These are phyloP conservation scores for Coniochaeta sp. DNA, from an alignment of 2,329 filamentous ascomycete species.

Conservation along the genomic window DNA sequence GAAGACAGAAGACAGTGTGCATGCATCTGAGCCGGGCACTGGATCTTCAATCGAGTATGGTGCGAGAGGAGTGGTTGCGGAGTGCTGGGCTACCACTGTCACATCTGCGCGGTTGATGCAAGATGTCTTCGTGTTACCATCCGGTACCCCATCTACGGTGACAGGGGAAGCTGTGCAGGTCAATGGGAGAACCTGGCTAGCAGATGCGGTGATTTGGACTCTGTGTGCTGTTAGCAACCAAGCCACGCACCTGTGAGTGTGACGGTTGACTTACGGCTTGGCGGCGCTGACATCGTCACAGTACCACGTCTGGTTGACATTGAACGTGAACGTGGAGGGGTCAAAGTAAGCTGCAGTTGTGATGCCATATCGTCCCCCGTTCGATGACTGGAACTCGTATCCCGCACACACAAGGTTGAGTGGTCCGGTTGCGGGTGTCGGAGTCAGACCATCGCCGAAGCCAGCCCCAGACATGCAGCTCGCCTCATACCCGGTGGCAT, in stretches of 20 bases:
- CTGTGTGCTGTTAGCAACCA: not conserved
- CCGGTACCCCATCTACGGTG: not conserved
- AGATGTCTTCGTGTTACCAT: not conserved
- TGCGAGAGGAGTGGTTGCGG: slow-evolving; percentile 1
- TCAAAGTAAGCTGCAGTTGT: slow-evolving; percentile 6
- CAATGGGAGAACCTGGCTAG: slow-evolving; percentile 5
- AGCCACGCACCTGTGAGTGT: not conserved
- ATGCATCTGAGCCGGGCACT: slow-evolving; percentile 6
- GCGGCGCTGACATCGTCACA: slow-evolving; percentile 9
- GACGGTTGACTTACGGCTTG: slow-evolving; percentile 6
- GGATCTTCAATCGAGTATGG: slow-evolving; percentile 10
- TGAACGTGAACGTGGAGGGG: slow-evolving; percentile 1
- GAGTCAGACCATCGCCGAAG: not conserved
- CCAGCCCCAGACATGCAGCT: slow-evolving; percentile 8
- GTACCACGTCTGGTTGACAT: slow-evolving; percentile 11
- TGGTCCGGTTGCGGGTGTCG: not conserved
- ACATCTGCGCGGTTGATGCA: slow-evolving; percentile 1
- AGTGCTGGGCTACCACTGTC: slow-evolving; percentile 5
- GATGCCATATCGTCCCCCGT: slow-evolving; percentile 5
- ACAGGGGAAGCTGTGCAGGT: slow-evolving; percentile 5
- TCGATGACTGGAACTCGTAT: slow-evolving; percentile 6
- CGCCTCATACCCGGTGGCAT: slow-evolving; percentile 8
- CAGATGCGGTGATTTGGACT: slow-evolving; percentile 4
- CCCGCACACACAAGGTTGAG: slow-evolving; percentile 8
- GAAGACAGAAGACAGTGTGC: slow-evolving; percentile 9